These are phyloP conservation scores for Malania oleifera DNA, from an alignment of 164 flowering plant genomes.

Conservation along the genomic window DNA sequence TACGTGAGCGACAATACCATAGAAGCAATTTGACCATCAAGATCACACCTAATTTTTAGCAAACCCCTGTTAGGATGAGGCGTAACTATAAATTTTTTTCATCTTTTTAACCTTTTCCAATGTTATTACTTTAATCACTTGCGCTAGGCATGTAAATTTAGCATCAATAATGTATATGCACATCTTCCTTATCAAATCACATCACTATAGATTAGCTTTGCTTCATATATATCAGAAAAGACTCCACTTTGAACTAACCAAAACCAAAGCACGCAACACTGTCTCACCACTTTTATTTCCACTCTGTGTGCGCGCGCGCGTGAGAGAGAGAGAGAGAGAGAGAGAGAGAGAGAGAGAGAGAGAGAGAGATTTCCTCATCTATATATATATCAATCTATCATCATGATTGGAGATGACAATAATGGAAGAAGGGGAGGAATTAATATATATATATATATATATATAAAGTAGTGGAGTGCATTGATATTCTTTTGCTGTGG, in stretches of 20 bases:
- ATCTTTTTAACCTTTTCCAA: no score
- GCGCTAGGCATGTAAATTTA: no score
- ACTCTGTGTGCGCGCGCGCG: no score
- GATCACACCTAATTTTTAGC: no score
- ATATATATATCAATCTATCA: no score
- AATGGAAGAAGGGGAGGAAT: slow-evolving; percentile 1
- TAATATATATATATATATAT: no score
- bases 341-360: slow-evolving; percentile 1
- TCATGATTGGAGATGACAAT: slow-evolving; percentile 12
- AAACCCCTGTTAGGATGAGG: no score
- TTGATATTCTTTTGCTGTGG: slow-evolving; percentile 25
- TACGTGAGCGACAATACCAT: no score
- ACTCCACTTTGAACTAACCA: slow-evolving; percentile 16
- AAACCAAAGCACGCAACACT: slow-evolving; percentile 18
- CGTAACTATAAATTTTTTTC: no score
- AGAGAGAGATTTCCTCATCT: slow-evolving; percentile 12
- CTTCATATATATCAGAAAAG: slow-evolving; percentile 12
- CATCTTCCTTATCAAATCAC: slow-evolving; percentile 17
- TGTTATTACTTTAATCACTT: neutral
- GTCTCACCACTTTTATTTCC: slow-evolving; percentile 17
- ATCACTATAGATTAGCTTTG: slow-evolving; percentile 15
- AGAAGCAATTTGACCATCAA: no score
- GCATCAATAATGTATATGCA: slow-evolving; percentile 4
- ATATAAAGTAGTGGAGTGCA: slow-evolving; percentile 23
- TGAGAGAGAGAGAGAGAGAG: slow-evolving; percentile 3